A percentile compares a stretch with the other conserved stretches of the same genome.
Conservation (phyloP, 352 stramenopile genomes). For the Globisporangium perplexum region DNA sequence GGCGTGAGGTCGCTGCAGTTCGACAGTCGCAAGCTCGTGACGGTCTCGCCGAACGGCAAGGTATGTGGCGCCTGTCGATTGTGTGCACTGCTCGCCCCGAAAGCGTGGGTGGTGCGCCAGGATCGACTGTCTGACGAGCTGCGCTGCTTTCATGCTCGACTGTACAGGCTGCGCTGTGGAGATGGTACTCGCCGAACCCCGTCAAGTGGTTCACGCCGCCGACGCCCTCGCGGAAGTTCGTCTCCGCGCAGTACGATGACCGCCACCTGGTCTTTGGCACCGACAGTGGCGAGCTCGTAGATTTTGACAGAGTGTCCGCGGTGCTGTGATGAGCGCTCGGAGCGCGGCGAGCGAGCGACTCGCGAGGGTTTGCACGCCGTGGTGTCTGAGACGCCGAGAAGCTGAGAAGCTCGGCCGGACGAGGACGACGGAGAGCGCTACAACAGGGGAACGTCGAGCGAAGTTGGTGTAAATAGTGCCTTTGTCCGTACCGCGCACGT, state of each 20-base stretch:
- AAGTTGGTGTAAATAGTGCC: conserved; percentile 7
- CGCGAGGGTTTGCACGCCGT: neutral
- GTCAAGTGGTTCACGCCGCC: conserved; percentile 66
- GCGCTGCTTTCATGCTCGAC: neutral
- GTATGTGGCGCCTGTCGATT: conserved; percentile 17
- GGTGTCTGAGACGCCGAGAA: too few relatives aligned
- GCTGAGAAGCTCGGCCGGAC: neutral
- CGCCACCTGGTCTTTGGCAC: conserved; percentile 75
- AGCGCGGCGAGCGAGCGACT: neutral
- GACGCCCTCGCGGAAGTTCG: conserved; percentile 42
- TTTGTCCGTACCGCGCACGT: neutral
- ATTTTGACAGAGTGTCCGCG: conserved; percentile 69
- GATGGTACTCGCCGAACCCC: conserved; percentile 79
- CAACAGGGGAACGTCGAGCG: neutral
- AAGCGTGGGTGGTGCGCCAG: neutral
- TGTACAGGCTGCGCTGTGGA: conserved; percentile 66
- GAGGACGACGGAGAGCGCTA: neutral
- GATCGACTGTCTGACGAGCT: neutral
- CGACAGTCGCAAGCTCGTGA: conserved; percentile 85
- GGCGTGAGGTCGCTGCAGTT: conserved; percentile 75
- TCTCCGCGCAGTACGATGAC: conserved; percentile 70
- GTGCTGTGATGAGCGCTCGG: conserved; percentile 26
- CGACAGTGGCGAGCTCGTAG: conserved; percentile 60
- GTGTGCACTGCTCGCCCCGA: neutral
- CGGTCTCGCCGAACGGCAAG: conserved; percentile 65